phyloP scores from a whole-genome alignment of 202 grass and related monocot species.

The Digitaria exilis region DNA sequence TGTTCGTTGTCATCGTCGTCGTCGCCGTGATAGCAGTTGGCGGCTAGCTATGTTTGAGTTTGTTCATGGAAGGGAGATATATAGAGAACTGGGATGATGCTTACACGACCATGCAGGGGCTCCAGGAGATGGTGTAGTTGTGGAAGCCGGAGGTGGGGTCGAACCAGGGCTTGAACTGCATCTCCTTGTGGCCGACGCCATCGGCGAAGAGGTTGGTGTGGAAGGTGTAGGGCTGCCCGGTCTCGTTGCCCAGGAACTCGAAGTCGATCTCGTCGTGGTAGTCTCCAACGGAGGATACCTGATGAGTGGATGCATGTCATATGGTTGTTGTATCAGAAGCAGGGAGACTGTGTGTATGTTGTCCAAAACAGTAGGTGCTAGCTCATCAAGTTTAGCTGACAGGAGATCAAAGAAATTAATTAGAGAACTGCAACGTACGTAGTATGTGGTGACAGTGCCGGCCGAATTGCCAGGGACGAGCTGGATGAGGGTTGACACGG shows the following conservation, averaged over 20 bases:
- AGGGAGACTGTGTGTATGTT: too few relatives aligned
- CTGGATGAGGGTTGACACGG: slow-evolving; percentile 54
- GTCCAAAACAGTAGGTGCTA: too few relatives aligned
- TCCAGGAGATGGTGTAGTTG: slow-evolving; percentile 89
- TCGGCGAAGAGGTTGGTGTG: slow-evolving; percentile 75
- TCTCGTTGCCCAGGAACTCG: slow-evolving; percentile 75
- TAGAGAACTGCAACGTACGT: slow-evolving; percentile 22
- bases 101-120: slow-evolving; percentile 69
- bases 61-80: too few relatives aligned
- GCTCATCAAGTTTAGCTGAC: not conserved
- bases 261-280: slow-evolving; percentile 91
- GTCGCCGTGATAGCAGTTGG: too few relatives aligned
- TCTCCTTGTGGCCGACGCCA: slow-evolving; percentile 64
- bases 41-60: too few relatives aligned
- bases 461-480: slow-evolving; percentile 66
- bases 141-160: slow-evolving; percentile 61
- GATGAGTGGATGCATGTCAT: slow-evolving; percentile 18
- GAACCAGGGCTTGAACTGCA: slow-evolving; percentile 85
- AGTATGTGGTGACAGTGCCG: slow-evolving; percentile 72
- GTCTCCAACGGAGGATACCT: slow-evolving; percentile 55
- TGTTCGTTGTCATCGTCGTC: not conserved
- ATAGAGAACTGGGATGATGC: not conserved
- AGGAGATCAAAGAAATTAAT: not conserved
- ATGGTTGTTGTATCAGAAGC: not conserved
- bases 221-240: slow-evolving; percentile 64